A percentile compares a stretch with the other conserved stretches of the same genome.
phyloP scores from a whole-genome alignment of 2,329 filamentous ascomycete species.

The Trichophyton equinum region DNA sequence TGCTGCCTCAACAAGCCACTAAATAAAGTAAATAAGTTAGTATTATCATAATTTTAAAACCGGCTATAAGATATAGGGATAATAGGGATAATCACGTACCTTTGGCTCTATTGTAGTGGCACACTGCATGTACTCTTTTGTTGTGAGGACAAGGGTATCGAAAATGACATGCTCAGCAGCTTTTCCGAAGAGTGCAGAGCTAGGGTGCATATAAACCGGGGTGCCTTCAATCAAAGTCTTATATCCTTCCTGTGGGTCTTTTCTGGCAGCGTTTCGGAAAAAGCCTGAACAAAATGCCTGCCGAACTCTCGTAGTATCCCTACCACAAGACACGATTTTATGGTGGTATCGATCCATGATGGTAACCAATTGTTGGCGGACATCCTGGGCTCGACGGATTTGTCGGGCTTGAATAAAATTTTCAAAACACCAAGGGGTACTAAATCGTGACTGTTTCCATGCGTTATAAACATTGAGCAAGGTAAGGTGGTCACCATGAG shows the following conservation, averaged over 20 bases:
- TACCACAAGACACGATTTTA: conserved; percentile 67
- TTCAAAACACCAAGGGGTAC: conserved; percentile 87
- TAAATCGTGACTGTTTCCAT: conserved; percentile 80
- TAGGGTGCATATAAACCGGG: conserved; percentile 87
- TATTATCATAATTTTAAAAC: not conserved
- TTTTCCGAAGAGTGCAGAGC: conserved; percentile 85
- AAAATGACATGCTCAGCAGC: conserved; percentile 95
- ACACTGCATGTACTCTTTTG: conserved; percentile 96
- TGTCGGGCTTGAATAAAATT: conserved; percentile 91
- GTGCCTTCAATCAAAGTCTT: conserved; percentile 95
- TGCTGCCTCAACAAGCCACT: conserved; percentile 82
- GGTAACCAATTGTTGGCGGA: conserved; percentile 77
- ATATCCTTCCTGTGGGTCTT: conserved; percentile 93
- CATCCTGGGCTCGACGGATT: conserved; percentile 82
- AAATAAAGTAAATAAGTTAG: not conserved
- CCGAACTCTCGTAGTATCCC: conserved; percentile 74
- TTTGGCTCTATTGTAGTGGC: conserved; percentile 91
- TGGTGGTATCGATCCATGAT: conserved; percentile 92
- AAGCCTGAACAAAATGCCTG: conserved; percentile 85
- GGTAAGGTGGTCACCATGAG: conserved; percentile 85
- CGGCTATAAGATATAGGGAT: not conserved
- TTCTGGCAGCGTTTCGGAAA: conserved; percentile 88
- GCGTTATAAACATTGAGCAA: conserved; percentile 92
- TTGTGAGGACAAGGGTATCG: conserved; percentile 44
- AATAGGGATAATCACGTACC: conserved; percentile 19